phyloP scores from a whole-genome alignment of 2,329 filamentous ascomycete species.

The Leptographium wingfieldii region DNA sequence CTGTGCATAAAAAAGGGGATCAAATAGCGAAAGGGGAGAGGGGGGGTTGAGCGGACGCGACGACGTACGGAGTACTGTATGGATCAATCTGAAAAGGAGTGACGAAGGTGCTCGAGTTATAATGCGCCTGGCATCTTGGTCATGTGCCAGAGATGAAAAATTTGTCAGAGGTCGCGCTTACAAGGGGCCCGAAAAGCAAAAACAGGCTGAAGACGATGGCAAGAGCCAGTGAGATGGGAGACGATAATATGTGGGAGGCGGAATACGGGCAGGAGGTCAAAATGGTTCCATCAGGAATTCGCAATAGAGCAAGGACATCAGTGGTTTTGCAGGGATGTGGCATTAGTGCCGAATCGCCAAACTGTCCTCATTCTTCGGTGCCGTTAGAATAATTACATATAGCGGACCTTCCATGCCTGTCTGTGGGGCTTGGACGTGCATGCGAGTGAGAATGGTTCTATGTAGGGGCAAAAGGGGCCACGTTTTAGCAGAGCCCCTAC shows the following conservation, averaged over 20 bases:
- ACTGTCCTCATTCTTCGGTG: slow-evolving; percentile 1
- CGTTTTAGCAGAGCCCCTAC: not conserved
- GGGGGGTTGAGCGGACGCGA: not conserved
- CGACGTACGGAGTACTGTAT: not conserved
- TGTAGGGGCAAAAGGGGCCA: not conserved
- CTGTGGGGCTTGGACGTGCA: not conserved
- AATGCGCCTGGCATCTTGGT: slow-evolving; percentile 9
- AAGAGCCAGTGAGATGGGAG: not conserved
- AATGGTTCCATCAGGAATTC: not conserved
- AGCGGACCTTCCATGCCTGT: no score
- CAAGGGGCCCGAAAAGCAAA: not conserved
- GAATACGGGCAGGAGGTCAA: not conserved
- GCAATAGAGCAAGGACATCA: not conserved
- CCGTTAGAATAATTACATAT: not conserved
- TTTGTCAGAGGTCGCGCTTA: not conserved
- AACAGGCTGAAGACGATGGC: not conserved
- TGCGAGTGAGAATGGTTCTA: not conserved
- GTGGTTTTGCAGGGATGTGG: not conserved
- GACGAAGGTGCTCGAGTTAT: not conserved
- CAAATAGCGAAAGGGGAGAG: not conserved
- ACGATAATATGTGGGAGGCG: not conserved
- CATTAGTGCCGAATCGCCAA: not conserved
- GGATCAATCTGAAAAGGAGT: not conserved
- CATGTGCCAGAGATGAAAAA: not conserved
- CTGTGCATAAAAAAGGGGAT: not conserved